Conservation (phyloP, 2,329 filamentous ascomycete species). For the Scytalidium lignicola region DNA sequence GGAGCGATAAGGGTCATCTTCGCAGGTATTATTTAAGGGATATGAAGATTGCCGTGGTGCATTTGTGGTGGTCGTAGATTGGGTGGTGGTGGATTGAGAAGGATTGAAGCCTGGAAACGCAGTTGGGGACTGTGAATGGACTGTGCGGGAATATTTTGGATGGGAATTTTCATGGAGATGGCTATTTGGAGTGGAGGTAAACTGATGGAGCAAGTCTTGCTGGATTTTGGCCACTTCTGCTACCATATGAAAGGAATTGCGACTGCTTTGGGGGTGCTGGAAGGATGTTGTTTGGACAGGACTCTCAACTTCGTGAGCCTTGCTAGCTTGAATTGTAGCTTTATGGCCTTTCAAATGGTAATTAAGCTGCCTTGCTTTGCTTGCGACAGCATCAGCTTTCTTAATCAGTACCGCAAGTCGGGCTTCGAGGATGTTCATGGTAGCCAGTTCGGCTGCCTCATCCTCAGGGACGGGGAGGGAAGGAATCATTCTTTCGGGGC, state of each 20-base stretch:
- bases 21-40: conserved; percentile 7
- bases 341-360: conserved; percentile 72
- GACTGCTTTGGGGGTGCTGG: conserved; percentile 14
- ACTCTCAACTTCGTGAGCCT: conserved; percentile 34
- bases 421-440: conserved; percentile 77
- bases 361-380: conserved; percentile 71
- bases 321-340: conserved; percentile 63
- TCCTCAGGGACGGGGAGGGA: conserved; percentile 79
- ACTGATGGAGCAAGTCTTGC: conserved; percentile 52
- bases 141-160: conserved; percentile 24
- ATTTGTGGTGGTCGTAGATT: conserved; percentile 27
- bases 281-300: conserved; percentile 9
- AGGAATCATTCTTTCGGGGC: conserved; percentile 76
- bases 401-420: conserved; percentile 73
- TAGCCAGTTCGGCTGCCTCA: conserved; percentile 78
- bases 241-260: conserved; percentile 16
- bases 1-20: conserved; percentile 41
- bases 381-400: conserved; percentile 70
- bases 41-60: conserved; percentile 15
- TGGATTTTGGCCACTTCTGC: conserved; percentile 33
- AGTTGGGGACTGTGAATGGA: conserved; percentile 14
- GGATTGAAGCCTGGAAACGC: conserved; percentile 7
- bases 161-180: not conserved
- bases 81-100: not conserved
- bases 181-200: conserved; percentile 18